phyloP scores from a whole-genome alignment of 2,329 filamentous ascomycete species.

The Trematosphaeria pertusa region DNA sequence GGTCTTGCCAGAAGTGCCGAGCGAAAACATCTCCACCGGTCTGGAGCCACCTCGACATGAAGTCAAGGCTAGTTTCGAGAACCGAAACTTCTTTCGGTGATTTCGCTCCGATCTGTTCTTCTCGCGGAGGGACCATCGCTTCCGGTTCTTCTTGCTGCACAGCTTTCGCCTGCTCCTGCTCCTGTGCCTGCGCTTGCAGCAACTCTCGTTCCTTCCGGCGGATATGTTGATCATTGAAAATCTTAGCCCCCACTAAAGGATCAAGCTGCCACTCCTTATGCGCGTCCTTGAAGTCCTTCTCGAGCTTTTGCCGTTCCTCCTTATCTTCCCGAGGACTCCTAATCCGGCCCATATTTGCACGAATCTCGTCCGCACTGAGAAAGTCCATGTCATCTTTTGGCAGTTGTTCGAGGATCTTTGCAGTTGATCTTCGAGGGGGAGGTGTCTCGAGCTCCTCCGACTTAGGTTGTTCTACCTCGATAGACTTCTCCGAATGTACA shows the following conservation, averaged over 20 bases:
- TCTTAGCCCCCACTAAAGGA: slow-evolving; percentile 30
- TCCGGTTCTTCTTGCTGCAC: not conserved
- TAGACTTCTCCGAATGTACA: not conserved
- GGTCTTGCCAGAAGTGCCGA: slow-evolving; percentile 42
- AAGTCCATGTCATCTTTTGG: slow-evolving; percentile 51
- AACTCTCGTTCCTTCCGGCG: slow-evolving; percentile 33
- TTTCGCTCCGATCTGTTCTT: not conserved
- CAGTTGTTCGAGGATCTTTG: slow-evolving; percentile 38
- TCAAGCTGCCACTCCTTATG: slow-evolving; percentile 22
- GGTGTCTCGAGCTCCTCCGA: not conserved
- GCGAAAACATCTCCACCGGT: slow-evolving; percentile 31
- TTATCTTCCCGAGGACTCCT: slow-evolving; percentile 18
- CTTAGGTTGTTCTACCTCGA: not conserved
- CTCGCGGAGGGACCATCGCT: not conserved
- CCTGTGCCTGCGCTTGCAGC: slow-evolving; percentile 13
- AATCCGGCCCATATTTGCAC: slow-evolving; percentile 50
- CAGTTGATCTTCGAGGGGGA: slow-evolving; percentile 20
- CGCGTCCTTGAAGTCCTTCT: slow-evolving; percentile 31
- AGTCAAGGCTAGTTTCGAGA: slow-evolving; percentile 34
- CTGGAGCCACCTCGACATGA: slow-evolving; percentile 39
- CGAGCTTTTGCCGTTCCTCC: slow-evolving; percentile 31
- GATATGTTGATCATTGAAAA: slow-evolving; percentile 38
- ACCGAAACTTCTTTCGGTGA: slow-evolving; percentile 5
- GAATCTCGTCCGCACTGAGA: slow-evolving; percentile 51
- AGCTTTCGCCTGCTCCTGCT: slow-evolving; percentile 8